A percentile compares a stretch with the other conserved stretches of the same genome.
Conservation (phyloP, 2,329 filamentous ascomycete genomes). For the Xylariomycetidae sp. region DNA sequence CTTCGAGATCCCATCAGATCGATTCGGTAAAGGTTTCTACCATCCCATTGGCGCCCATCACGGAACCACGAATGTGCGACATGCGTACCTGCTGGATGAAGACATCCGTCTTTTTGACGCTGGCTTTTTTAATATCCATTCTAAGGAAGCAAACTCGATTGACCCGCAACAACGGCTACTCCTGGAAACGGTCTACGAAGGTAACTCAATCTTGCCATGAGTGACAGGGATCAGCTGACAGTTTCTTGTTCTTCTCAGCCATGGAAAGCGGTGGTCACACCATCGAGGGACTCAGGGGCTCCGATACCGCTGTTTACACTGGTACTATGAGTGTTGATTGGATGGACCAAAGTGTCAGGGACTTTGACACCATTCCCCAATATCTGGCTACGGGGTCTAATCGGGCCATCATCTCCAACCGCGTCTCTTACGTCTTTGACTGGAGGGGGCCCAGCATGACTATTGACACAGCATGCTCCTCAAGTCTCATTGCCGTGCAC, state of each 20-base stretch:
- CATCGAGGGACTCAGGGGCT: constrained; percentile 4
- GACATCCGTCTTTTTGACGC: constrained; percentile 26
- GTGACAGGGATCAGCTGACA: constrained; percentile 1
- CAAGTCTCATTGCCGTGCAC: constrained; percentile 31
- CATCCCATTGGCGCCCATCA: constrained; percentile 29
- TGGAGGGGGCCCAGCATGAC: constrained; percentile 36
- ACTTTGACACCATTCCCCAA: constrained; percentile 9
- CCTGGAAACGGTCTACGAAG: constrained; percentile 9
- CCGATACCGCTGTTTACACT: constrained; percentile 4
- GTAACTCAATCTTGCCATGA: constrained; percentile 2
- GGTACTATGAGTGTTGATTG: constrained; percentile 10
- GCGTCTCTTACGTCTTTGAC: constrained; percentile 29
- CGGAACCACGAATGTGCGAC: constrained; percentile 26
- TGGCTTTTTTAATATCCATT: constrained; percentile 10
- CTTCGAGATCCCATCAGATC: constrained; percentile 21
- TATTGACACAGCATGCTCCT: constrained; percentile 42
- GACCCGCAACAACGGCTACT: constrained; percentile 7
- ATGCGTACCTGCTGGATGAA: constrained; percentile 28
- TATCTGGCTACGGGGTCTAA: constrained; percentile 22
- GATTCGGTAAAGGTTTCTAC: constrained; percentile 31
- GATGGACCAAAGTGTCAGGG: constrained; percentile 6
- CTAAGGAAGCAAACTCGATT: constrained; percentile 6
- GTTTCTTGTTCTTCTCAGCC: constrained; percentile 3
- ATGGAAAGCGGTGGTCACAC: constrained; percentile 4
- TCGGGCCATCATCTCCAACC: constrained; percentile 28